Base-by-base conservation (phyloP, 306 rosid species). In the Cucumis sativus region DNA sequence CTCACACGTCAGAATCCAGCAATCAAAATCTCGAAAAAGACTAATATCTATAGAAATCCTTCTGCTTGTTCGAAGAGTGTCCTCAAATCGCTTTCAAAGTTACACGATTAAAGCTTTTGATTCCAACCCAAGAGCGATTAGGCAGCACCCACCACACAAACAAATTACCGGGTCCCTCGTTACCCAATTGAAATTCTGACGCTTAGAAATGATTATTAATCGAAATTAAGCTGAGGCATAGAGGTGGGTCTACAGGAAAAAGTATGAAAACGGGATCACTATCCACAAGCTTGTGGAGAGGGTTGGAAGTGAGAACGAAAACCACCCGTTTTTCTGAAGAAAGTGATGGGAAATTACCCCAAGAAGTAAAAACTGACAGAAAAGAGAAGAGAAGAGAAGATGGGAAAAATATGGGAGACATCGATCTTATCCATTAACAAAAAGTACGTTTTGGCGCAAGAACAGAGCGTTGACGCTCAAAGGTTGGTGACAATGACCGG, bases 51-150 rank as follows among this genome's bases (percentile, higher is more conserved):
- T 55, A 49, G 35, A 7, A 2, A 77, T 25, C 61, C 10, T 16
- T 52, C 72, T 63, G 51, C 63, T 77, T n/a, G 60, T 5, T 3
- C 73, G 16, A 0, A 11, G 66, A 33, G 40, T 18, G 47, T 52
- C 23, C 62, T 33, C 39, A 15, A 64, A 78, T 78, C 75, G 55
- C 41, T 65, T 49, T 78, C 81, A 78, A 78, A 78, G 37, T 54
- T 35, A 25, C 75, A 35, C n/a, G 10, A 35, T 55, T 25, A 78
- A 54, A 54, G 76, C 76, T 20, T 68, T 56, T 37, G 65, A 78
- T 65, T 67, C 41, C 41, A 3, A 5, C 9, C 20, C 51, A 18
- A 47, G 18, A 28, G 30, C 28, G 11, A 45, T 25, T 30, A 28
- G 72, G 20, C 64, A 60, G 13, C 11, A 61, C 33, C 78, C 33